Evolutionary conservation across 2,329 filamentous ascomycete genomes (phyloP), one percentile per base, ranked within the genome.

Genomic region (Didymella lethalis): DNA sequence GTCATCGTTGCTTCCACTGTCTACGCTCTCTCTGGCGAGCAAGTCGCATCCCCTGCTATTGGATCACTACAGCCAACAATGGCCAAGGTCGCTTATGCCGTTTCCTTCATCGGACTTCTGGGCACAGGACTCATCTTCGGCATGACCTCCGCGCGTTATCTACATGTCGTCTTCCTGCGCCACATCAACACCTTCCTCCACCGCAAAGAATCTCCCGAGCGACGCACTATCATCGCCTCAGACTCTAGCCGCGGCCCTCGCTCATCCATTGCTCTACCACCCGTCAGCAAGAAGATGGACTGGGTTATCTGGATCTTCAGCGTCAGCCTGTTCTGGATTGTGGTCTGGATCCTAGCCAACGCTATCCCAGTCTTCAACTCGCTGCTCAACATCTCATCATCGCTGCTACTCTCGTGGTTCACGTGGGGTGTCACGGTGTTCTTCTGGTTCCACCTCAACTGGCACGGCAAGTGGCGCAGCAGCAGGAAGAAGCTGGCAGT

Each of bases 361-460:
- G 68, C 69, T 2, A 72, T 72, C 25, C 68, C 69, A 1, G 68
- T 70, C 10, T 71, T 71, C 64, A 68, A 61, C 45, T 68, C 64
- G 26, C 48, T 72, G 7, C 64, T 72, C 46, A 70, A 70, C 48
- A 72, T 71, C 43, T 67, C 65, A 3, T 62, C 68, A 2, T 66
- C 68, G 3, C 55, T 71, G 2, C 57, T 72, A 3, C 56, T 72
- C 2, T 67, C 64, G 1, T 73, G 68, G 66, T 70, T 73, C 38
- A 70, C 69, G 12, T 72, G 68, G 64, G 68, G 67, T 34, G 61
- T 70, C 23, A 70, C 69, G 0, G 65, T 68, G n/a, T 44, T 72
- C n/a, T 70, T 70, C 61, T 72, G 69, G 66, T 68, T 70, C 47
- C 64, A 71, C 44, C 63, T 71, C 41, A 72, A 71, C 51, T 70